These are phyloP conservation scores for Dryas drummondii DNA, from an alignment of 306 rosid species.

Conservation along the genomic window DNA sequence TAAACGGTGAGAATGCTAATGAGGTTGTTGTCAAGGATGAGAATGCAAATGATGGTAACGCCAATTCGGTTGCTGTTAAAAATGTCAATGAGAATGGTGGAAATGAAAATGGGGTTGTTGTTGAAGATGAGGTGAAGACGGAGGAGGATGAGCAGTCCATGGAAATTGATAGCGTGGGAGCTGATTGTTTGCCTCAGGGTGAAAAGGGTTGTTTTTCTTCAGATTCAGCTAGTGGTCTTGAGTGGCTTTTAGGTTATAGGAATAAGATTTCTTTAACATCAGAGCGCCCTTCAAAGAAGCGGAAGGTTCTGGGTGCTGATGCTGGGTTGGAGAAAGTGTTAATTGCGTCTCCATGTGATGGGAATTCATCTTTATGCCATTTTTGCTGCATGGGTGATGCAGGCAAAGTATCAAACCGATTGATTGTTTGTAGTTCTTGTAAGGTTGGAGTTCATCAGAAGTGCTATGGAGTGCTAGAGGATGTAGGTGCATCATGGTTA, in stretches of 20 bases:
- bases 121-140: constrained; percentile 28
- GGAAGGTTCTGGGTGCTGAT: constrained; percentile 77
- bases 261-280: constrained; percentile 63
- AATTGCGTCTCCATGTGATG: constrained; percentile 56
- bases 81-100: neutral
- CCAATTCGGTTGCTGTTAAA: neutral
- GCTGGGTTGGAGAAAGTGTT: constrained; percentile 81
- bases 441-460: constrained; percentile 75
- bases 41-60: constrained; percentile 3
- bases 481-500: constrained; percentile 57
- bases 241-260: constrained; percentile 84
- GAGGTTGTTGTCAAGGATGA: neutral
- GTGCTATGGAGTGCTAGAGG: constrained; percentile 72
- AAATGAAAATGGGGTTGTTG: constrained; percentile 21
- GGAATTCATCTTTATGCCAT: constrained; percentile 61
- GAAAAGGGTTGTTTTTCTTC: constrained; percentile 26
- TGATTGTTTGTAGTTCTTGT: constrained; percentile 66
- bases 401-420: constrained; percentile 43
- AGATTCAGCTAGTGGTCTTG: constrained; percentile 43
- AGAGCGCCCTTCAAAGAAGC: constrained; percentile 89
- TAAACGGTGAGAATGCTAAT: neutral
- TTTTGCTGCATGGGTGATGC: constrained; percentile 62
- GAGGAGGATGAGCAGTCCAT: constrained; percentile 25
- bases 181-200: constrained; percentile 32
- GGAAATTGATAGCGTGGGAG: constrained; percentile 39